Conservation (phyloP, 139 green algal species). For the Tetradesmus lagerheimii region DNA sequence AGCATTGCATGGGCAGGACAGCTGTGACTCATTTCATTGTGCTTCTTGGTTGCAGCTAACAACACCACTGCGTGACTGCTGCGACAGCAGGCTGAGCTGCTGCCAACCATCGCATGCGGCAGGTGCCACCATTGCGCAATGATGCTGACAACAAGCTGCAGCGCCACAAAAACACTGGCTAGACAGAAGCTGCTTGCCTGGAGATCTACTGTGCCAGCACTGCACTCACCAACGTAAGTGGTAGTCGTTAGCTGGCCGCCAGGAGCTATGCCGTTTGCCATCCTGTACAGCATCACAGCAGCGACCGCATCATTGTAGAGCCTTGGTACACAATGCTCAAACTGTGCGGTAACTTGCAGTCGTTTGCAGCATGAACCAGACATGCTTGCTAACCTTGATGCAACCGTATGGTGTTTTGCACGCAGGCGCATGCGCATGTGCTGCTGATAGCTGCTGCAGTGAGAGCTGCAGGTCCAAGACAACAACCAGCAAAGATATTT, state of each 20-base stretch:
- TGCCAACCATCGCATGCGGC: not conserved
- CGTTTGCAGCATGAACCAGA: not conserved
- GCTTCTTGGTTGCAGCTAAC: too few relatives aligned
- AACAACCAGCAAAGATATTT: too few relatives aligned
- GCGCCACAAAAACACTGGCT: not conserved
- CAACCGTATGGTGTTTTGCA: not conserved
- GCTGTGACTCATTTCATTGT: too few relatives aligned
- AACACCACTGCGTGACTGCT: not conserved
- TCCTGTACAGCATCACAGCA: conserved; percentile 1
- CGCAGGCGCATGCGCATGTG: not conserved
- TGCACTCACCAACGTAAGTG: conserved; percentile 61
- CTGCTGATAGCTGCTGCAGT: not conserved
- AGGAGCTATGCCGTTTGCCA: conserved; percentile 78
- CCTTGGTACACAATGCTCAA: too few relatives aligned
- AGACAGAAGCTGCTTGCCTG: not conserved
- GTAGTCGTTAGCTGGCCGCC: conserved; percentile 73
- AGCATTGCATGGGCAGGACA: too few relatives aligned
- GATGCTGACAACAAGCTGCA: not conserved
- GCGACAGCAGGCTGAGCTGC: not conserved
- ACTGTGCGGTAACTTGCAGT: not conserved
- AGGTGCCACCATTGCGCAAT: not conserved
- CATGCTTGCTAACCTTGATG: too few relatives aligned
- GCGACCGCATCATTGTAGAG: not conserved
- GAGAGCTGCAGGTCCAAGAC: not conserved
- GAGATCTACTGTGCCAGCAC: too few relatives aligned